Conservation (phyloP, 164 flowering plant genomes). For the Protea cynaroides region DNA sequence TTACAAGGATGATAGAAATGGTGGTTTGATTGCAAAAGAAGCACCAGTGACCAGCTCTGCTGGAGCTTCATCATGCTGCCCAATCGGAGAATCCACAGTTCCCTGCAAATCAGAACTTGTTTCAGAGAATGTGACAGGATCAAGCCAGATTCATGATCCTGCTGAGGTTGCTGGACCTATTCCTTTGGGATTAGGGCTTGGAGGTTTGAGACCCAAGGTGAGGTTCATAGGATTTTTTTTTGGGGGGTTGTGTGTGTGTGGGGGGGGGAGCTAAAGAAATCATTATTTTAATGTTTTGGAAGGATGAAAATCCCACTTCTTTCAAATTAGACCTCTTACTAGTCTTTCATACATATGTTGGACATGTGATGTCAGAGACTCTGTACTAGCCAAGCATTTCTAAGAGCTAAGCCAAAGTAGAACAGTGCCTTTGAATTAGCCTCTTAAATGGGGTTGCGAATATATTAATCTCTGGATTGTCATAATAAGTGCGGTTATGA, state of each 20-base stretch:
- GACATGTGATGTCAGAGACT: too few species aligned
- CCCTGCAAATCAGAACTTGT: constrained; percentile 11
- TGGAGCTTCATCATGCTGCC: constrained; percentile 15
- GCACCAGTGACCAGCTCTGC: constrained; percentile 16
- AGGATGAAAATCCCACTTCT: neutral
- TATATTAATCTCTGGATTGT: too few species aligned
- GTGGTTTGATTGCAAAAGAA: constrained; percentile 13
- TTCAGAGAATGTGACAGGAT: constrained; percentile 21
- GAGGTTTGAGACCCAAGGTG: constrained; percentile 77
- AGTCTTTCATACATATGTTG: too few species aligned
- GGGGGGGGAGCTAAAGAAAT: neutral
- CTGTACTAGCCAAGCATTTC: too few species aligned
- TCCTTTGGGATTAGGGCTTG: constrained; percentile 89
- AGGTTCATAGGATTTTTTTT: constrained; percentile 1
- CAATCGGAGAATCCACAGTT: constrained; percentile 20
- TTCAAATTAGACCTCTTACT: neutral
- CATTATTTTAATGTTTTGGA: too few species aligned
- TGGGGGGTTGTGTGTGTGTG: neutral
- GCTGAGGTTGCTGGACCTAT: constrained; percentile 26
- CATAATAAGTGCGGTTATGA: too few species aligned
- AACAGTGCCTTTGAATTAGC: too few species aligned
- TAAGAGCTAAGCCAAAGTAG: too few species aligned
- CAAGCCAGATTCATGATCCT: constrained; percentile 18
- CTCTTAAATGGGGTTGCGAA: too few species aligned
- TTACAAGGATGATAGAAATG: constrained; percentile 13